phyloP scores from a whole-genome alignment of 2,329 filamentous ascomycete species.

The Aspergillus nomiae region DNA sequence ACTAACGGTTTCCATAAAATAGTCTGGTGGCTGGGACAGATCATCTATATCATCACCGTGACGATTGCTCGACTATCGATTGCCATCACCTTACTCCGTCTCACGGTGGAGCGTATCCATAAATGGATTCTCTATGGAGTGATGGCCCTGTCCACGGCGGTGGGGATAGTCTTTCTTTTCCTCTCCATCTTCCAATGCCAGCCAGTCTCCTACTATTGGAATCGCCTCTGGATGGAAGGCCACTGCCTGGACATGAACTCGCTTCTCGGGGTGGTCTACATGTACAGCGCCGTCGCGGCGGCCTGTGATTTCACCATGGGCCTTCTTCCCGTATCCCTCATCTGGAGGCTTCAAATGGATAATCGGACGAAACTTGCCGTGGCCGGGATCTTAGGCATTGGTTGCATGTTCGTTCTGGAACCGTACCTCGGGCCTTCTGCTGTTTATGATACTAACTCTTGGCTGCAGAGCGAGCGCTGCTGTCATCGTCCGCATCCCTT shows the following conservation, averaged over 20 bases:
- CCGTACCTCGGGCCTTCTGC: fast-evolving
- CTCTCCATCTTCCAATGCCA: slow-evolving; percentile 54
- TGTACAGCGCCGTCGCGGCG: slow-evolving; percentile 50
- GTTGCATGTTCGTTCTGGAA: slow-evolving; percentile 43
- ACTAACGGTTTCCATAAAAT: neutral
- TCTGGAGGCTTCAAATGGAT: slow-evolving; percentile 58
- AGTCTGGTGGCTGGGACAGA: slow-evolving; percentile 55
- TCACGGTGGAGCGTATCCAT: slow-evolving; percentile 50
- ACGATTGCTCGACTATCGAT: slow-evolving; percentile 53
- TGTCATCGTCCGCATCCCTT: slow-evolving; percentile 25
- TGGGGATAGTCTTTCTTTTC: slow-evolving; percentile 52
- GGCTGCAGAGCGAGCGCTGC: slow-evolving; percentile 23
- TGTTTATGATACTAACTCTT: neutral
- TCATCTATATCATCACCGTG: slow-evolving; percentile 53
- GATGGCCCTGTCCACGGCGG: slow-evolving; percentile 45
- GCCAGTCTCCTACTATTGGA: slow-evolving; percentile 54
- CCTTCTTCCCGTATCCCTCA: slow-evolving; percentile 55
- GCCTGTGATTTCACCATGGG: slow-evolving; percentile 54
- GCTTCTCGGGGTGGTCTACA: slow-evolving; percentile 55
- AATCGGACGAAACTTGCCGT: slow-evolving; percentile 54
- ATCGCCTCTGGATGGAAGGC: slow-evolving; percentile 29
- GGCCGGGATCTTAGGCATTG: slow-evolving; percentile 55
- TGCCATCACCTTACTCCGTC: slow-evolving; percentile 53
- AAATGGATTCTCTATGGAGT: slow-evolving; percentile 49
- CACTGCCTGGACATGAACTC: slow-evolving; percentile 47